Base-by-base conservation (phyloP, 169 alveolate species). In the Miamiensis avidus region DNA sequence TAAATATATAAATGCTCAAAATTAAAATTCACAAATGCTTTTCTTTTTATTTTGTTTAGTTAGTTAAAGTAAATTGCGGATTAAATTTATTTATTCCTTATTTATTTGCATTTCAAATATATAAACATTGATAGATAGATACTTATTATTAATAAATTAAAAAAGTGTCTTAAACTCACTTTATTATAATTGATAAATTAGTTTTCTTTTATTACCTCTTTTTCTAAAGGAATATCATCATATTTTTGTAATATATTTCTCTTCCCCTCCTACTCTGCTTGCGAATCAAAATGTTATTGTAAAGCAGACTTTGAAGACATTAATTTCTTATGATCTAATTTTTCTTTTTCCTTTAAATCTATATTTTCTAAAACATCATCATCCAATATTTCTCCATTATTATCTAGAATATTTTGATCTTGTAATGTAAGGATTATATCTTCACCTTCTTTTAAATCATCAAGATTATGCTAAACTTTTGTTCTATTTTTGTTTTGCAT, bases 341-440 rank as follows among this genome's bases (percentile, higher is more conserved):
- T 30, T 29, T 82, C 87, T 34, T 82, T 31, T 31, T 65, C 81
- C 31, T 72, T 34, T n/a, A 82, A 74, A 1, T 82, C 65, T 27
- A 29, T 75, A 75, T 82, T 82, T 34, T 82, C 87, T 0, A 82
- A 49, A 74, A 74, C n/a, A 75, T 82, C 87, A 1, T 74, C 87
- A 26, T 27, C 82, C 15, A 49, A 11, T 11, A 49, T 11, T 49
- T 49, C 69, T 11, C 69, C 69, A 49, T 49, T 49, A 4, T 49
- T 20, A 49, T 49, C 69, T 20, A 49, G 20, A 49, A 49, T 49
- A 49, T 49, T 49, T 20, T 49, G 20, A 20, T 49, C 69, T 49
- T 49, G 4, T 49, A 49, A 49, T 11, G 69, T 49, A 11, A 49
- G 20, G 4, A 49, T 49, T 49, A 49, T 49, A 11, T 49, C 69